These are phyloP conservation scores for Colletotrichum sp. DNA, from an alignment of 2,329 filamentous ascomycete species.

Conservation along the genomic window DNA sequence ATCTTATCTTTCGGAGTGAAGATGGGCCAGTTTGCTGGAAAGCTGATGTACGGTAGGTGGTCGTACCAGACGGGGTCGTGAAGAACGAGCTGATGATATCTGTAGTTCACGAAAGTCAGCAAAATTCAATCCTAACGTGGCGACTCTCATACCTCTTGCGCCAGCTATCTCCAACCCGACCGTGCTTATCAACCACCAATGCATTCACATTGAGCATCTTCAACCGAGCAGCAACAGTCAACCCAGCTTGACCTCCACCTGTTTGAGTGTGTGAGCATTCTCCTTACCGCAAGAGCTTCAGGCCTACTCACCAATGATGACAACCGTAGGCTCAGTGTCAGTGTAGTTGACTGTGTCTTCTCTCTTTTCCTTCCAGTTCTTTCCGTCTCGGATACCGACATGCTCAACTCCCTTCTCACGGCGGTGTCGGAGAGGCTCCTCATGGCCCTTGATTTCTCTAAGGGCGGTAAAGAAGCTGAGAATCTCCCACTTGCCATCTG, in stretches of 20 bases:
- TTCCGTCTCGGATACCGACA: slow-evolving; percentile 42
- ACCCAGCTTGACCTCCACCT: slow-evolving; percentile 55
- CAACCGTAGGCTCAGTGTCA: slow-evolving; percentile 15
- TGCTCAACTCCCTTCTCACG: slow-evolving; percentile 57
- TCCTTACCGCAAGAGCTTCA: neutral
- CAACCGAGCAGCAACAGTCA: slow-evolving; percentile 56
- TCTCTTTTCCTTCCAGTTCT: slow-evolving; percentile 26
- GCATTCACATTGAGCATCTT: slow-evolving; percentile 59
- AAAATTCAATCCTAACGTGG: fast-evolving
- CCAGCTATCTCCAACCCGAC: slow-evolving; percentile 64
- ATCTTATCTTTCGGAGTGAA: slow-evolving; percentile 74
- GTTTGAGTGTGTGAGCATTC: neutral
- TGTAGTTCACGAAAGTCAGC: neutral
- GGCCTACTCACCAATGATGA: slow-evolving; percentile 23
- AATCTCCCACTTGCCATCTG: slow-evolving; percentile 51
- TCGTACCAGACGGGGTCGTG: slow-evolving; percentile 68
- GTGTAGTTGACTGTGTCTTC: slow-evolving; percentile 17
- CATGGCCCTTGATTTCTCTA: slow-evolving; percentile 49
- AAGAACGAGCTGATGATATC: slow-evolving; percentile 61
- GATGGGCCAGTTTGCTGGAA: slow-evolving; percentile 66
- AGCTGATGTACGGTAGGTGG: slow-evolving; percentile 64
- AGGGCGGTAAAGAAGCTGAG: slow-evolving; percentile 63
- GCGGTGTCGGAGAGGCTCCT: slow-evolving; percentile 45
- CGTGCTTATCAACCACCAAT: slow-evolving; percentile 56
- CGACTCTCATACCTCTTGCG: slow-evolving; percentile 35